These are phyloP conservation scores for Vanrija humicola DNA, from an alignment of 1,284 basidiomycete species.

Conservation along the genomic window DNA sequence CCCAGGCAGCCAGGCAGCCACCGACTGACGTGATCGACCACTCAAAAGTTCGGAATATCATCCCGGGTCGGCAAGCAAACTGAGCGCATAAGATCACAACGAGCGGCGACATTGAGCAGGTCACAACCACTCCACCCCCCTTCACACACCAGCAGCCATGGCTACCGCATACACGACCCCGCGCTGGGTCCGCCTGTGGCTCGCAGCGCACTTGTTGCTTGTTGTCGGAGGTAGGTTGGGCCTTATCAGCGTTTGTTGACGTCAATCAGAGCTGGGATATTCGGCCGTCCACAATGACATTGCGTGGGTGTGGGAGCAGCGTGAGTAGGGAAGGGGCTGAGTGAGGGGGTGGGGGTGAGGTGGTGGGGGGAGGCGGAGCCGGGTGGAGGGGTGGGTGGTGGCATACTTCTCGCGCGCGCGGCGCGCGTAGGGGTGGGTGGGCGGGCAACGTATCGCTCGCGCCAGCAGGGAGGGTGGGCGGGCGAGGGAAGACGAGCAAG, in stretches of 20 bases:
- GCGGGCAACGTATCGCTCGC: too few relatives aligned
- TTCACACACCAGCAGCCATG: neutral
- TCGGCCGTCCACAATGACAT: too few relatives aligned
- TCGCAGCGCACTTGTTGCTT: slow-evolving; percentile 58
- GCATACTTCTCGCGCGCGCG: too few relatives aligned
- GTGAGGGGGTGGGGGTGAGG: too few relatives aligned
- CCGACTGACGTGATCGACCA: neutral
- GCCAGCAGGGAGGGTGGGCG: too few relatives aligned
- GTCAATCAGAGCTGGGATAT: slow-evolving; percentile 46
- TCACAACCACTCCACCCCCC: neutral
- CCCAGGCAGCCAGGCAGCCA: too few relatives aligned
- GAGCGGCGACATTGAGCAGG: too few relatives aligned
- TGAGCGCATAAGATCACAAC: neutral
- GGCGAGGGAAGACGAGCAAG: neutral
- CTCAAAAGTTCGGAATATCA: neutral
- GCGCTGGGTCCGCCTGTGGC: slow-evolving; percentile 67
- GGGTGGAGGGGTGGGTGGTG: too few relatives aligned
- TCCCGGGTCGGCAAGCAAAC: neutral
- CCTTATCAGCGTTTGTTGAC: slow-evolving; percentile 27
- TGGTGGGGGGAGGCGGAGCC: neutral
- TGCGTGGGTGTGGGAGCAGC: too few relatives aligned
- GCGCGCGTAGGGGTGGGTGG: too few relatives aligned
- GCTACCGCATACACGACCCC: slow-evolving; percentile 27
- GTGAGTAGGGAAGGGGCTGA: neutral
- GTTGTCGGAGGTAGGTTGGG: slow-evolving; percentile 47